Evolutionary conservation across 2,329 filamentous ascomycete genomes (phyloP).

Genomic region (Tympanopsis confertula): DNA sequence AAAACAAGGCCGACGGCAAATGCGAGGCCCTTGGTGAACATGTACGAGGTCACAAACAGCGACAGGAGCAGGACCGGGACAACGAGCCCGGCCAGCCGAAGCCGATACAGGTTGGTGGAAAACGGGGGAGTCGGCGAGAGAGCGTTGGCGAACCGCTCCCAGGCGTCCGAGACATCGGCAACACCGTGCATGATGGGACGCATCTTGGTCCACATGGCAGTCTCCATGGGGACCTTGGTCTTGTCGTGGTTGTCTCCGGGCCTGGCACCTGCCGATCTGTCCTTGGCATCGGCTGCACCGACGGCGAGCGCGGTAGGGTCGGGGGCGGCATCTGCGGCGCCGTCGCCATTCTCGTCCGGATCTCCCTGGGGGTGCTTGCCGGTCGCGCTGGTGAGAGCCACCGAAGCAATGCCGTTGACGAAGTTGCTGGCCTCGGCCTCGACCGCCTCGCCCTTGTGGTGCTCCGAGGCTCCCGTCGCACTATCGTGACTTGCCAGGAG

Average conservation of each 20-base stretch:
- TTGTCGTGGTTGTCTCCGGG: conserved; percentile 57
- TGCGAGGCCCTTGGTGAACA: conserved; percentile 51
- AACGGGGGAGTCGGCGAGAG: conserved; percentile 54
- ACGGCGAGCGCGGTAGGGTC: conserved; percentile 15
- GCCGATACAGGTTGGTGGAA: conserved; percentile 34
- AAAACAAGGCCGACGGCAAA: conserved; percentile 64
- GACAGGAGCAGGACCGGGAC: conserved; percentile 38
- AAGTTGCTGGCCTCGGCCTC: not conserved
- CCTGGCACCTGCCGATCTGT: conserved; percentile 6
- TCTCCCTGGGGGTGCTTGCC: conserved; percentile 10
- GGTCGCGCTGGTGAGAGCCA: not conserved
- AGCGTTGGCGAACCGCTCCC: conserved; percentile 39
- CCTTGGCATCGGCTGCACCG: conserved; percentile 5
- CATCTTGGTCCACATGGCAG: conserved; percentile 63
- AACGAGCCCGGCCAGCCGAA: conserved; percentile 41
- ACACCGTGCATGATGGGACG: conserved; percentile 56
- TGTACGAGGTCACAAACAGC: conserved; percentile 41
- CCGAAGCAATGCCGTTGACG: not conserved
- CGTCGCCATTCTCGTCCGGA: conserved; percentile 5
- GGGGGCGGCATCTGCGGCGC: conserved; percentile 7
- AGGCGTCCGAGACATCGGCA: conserved; percentile 34
- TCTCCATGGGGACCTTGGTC: conserved; percentile 67
- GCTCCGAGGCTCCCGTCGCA: not conserved
- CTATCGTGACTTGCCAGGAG: not conserved
- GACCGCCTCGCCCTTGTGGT: not conserved